phyloP scores from a whole-genome alignment of 257 asterid genomes.

The Jaltomata sinuosa region DNA sequence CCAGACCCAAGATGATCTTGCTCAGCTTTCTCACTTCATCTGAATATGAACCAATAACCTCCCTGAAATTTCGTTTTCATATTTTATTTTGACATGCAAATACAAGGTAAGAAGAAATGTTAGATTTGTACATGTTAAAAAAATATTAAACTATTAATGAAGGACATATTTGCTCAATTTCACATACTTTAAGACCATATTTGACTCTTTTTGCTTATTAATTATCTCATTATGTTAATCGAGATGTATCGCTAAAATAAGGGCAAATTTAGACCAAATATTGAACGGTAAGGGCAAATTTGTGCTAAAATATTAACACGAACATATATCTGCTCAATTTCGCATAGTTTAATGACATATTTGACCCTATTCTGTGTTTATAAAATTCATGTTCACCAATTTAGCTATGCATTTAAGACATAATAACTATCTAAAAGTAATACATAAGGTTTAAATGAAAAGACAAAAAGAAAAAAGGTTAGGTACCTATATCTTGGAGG shows the following conservation, averaged over 20 bases:
- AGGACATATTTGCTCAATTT: not conserved
- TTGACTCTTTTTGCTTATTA: not conserved
- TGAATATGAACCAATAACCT: not conserved
- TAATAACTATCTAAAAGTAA: not conserved
- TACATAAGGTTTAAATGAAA: not conserved
- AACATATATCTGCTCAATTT: not conserved
- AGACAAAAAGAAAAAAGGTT: not conserved
- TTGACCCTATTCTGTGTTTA: not conserved
- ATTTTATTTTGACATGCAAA: not conserved
- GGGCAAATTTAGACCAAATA: too few species aligned
- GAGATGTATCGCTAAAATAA: too few species aligned
- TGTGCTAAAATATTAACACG: not conserved
- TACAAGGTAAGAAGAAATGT: not conserved
- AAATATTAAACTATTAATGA: too few species aligned
- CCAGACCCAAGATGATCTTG: not conserved
- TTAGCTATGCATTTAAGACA: not conserved
- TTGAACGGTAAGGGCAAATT: not conserved
- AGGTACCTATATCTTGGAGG: constrained; percentile 2
- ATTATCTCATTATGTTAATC: not conserved
- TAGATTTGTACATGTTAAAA: not conserved
- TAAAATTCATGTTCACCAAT: not conserved
- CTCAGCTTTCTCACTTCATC: not conserved
- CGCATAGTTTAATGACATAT: not conserved
- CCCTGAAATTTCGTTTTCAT: not conserved
- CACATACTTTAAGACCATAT: too few species aligned